A percentile compares a stretch with the other conserved stretches of the same genome.
These are phyloP conservation scores for Nicotiana sylvestris DNA, from an alignment of 257 asterid species.

Conservation along the genomic window DNA sequence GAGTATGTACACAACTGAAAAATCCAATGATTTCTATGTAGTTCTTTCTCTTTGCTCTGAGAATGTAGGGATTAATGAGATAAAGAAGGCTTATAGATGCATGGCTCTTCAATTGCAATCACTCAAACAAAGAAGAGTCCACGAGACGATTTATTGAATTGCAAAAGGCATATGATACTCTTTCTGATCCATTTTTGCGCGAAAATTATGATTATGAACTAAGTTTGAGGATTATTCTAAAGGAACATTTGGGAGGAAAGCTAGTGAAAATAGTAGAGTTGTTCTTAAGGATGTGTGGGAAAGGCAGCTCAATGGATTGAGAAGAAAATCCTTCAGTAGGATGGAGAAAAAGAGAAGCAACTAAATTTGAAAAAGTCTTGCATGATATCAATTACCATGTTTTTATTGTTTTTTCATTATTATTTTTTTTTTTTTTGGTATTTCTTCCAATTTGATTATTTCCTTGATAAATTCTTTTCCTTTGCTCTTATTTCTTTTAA, in stretches of 20 bases:
- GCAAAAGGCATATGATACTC: conserved; percentile 37
- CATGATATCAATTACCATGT: neutral
- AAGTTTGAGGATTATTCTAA: conserved; percentile 13
- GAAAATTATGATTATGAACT: conserved; percentile 28
- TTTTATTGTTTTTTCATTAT: neutral
- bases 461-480: neutral
- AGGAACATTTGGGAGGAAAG: neutral
- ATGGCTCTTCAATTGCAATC: conserved; percentile 34
- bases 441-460: neutral
- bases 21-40: conserved; percentile 26
- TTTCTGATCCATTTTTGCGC: conserved; percentile 34
- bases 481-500: neutral
- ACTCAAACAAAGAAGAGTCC: conserved; percentile 26
- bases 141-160: conserved; percentile 35
- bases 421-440: neutral
- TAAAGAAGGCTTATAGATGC: conserved; percentile 45
- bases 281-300: conserved; percentile 40
- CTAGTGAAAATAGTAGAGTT: neutral
- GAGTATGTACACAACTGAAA: neutral
- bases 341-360: conserved; percentile 18
- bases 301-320: conserved; percentile 39
- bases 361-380: neutral
- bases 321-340: conserved; percentile 22
- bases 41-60: conserved; percentile 31
- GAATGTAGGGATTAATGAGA: conserved; percentile 36